Evolutionary conservation across 306 rosid genomes (phyloP).

Genomic region (Sphenostylis stenocarpa): DNA sequence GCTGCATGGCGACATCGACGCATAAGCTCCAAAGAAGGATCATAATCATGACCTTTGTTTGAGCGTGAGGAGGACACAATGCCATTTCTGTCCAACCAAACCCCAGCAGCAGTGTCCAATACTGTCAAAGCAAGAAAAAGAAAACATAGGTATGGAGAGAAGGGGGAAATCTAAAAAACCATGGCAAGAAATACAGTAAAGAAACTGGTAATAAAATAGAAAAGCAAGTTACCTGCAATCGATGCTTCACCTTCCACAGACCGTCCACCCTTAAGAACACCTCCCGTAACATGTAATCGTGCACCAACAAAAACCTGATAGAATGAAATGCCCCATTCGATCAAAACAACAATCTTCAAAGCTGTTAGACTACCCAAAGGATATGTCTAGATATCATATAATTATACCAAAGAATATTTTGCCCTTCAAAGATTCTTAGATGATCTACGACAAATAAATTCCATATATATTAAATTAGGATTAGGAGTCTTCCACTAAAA

Average conservation of each 20-base stretch:
- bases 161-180: not conserved
- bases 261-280: slow-evolving; percentile 94
- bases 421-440: not conserved
- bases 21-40: slow-evolving; percentile 87
- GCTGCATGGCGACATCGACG: slow-evolving; percentile 99
- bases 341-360: slow-evolving; percentile 25
- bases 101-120: slow-evolving; percentile 99
- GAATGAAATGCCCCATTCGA: slow-evolving; percentile 27
- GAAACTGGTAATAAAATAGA: slow-evolving; percentile 15
- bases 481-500: not conserved
- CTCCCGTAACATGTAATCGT: slow-evolving; percentile 97
- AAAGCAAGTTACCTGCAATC: slow-evolving; percentile 69
- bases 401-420: slow-evolving; percentile 10
- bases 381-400: slow-evolving; percentile 6
- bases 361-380: slow-evolving; percentile 1
- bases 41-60: slow-evolving; percentile 76
- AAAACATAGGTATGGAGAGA: not conserved
- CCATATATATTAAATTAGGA: not conserved
- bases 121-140: slow-evolving; percentile 49
- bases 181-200: slow-evolving; percentile 5
- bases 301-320: slow-evolving; percentile 97
- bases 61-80: slow-evolving; percentile 86
- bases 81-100: slow-evolving; percentile 95
- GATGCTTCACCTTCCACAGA: slow-evolving; percentile 92
- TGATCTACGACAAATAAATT: too few relatives aligned